Base-by-base conservation (phyloP, 1,139 yeast genomes). In the Suhomyces taliae region DNA sequence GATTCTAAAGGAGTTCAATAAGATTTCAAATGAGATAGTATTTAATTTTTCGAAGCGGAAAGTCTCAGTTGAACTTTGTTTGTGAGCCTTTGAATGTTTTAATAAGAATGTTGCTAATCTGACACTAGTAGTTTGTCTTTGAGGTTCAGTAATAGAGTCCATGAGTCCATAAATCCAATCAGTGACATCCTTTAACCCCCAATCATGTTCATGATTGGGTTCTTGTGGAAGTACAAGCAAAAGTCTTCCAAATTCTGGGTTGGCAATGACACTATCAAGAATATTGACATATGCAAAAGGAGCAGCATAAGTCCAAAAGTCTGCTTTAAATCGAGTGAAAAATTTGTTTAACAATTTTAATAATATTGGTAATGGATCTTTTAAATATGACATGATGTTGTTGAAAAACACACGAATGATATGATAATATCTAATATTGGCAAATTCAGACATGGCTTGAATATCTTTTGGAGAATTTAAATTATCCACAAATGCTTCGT, bases 361-460 rank as follows among this genome's bases (percentile, higher is more conserved):
- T 6, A 84, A 62, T 26, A 71, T 63, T 0, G 87, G 88, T 26
- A 86, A 61, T 0, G 91, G 85, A 19, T 66, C 67, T 39, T 74
- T 66, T n/a, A 78, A 64, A 37, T 65, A 67, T 0, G 86, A 74
- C 75, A 76, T 72, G 46, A 78, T 64, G 60, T 72, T 81, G 53
- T 77, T 81, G 54, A 69, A 70, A 48, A 77, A 68, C 2, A 84
- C 74, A 27, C 71, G 67, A 27, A 76, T 60, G 7, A 83, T 57
- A 1, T 85, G 64, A 62, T 54, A 78, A 60, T 57, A 76, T 40
- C 76, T 67, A 51, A 77, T 69, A 39, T 69, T 62, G 14, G 66
- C 62, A 43, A 62, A 53, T 42, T 67, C 66, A 46, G 76, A 68
- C 66, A 75, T 67, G 4, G 69, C 64, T 26, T 67, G 71, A n/a